These are phyloP conservation scores for Diaporthe capsici DNA, from an alignment of 2,329 filamentous ascomycete genomes.

Conservation along the genomic window DNA sequence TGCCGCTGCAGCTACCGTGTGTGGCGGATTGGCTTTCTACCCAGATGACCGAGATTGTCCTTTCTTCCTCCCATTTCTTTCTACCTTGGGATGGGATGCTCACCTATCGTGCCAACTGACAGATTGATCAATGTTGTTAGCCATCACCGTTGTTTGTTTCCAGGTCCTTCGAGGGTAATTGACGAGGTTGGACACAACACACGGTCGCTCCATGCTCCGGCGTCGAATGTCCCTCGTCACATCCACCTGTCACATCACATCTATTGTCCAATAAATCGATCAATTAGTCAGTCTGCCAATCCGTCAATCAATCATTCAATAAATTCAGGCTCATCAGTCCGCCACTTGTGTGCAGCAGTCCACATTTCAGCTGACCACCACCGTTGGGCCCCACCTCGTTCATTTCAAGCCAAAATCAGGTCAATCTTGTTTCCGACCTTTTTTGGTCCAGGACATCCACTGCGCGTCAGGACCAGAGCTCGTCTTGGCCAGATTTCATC, in stretches of 20 bases:
- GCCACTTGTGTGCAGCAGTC: slow-evolving; percentile 1
- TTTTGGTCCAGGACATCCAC: slow-evolving; percentile 1
- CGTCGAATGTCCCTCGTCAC: neutral
- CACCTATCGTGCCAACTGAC: too few relatives aligned
- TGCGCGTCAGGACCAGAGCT: neutral
- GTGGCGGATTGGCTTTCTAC: neutral
- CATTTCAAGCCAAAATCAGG: slow-evolving; percentile 23
- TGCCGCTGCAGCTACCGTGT: neutral
- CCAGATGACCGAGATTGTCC: neutral
- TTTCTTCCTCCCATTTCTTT: neutral
- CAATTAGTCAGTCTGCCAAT: slow-evolving; percentile 1
- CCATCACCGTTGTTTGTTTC: too few relatives aligned
- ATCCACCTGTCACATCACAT: neutral
- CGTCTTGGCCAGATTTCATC: slow-evolving; percentile 22
- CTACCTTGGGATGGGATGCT: neutral
- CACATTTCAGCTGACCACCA: slow-evolving; percentile 18
- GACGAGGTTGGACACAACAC: neutral
- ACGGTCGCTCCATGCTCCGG: neutral
- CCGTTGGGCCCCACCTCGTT: slow-evolving; percentile 12
- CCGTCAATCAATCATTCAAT: neutral
- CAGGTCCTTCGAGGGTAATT: too few relatives aligned
- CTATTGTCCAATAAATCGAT: neutral
- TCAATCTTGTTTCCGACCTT: slow-evolving; percentile 27
- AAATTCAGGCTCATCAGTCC: neutral
- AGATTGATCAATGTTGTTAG: too few relatives aligned